Conservation (phyloP, 2,329 filamentous ascomycete species). For the Elsinoe batatas region DNA sequence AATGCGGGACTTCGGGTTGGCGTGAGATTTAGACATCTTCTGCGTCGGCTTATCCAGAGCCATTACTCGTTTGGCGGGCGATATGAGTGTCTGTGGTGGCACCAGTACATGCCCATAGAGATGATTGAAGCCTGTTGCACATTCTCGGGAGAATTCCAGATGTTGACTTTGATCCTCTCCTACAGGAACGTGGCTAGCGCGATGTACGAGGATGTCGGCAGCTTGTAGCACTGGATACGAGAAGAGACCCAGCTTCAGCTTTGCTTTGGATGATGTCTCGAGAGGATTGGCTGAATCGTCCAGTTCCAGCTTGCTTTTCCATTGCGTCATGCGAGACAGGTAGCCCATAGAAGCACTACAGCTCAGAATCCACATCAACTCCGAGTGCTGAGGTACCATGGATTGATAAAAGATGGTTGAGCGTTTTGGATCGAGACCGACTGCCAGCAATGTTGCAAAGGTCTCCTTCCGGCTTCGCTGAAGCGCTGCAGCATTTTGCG, state of each 20-base stretch:
- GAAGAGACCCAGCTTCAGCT: conserved; percentile 79
- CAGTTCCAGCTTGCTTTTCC: conserved; percentile 80
- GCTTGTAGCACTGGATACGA: conserved; percentile 94
- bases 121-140: conserved; percentile 79
- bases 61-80: conserved; percentile 80
- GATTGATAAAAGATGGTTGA: conserved; percentile 78
- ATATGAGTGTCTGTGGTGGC: conserved; percentile 53
- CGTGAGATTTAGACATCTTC: conserved; percentile 93
- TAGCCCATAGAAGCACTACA: conserved; percentile 88
- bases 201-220: conserved; percentile 82
- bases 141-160: conserved; percentile 81
- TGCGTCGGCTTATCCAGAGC: conserved; percentile 64
- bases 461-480: conserved; percentile 59
- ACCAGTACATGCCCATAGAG: conserved; percentile 55
- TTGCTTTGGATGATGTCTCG: conserved; percentile 41
- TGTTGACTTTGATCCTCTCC: conserved; percentile 94
- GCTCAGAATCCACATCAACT: conserved; percentile 95
- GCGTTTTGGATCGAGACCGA: conserved; percentile 70
- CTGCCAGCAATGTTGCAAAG: conserved; percentile 69
- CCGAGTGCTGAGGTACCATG: conserved; percentile 63
- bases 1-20: conserved; percentile 64
- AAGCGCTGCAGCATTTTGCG: conserved; percentile 55
- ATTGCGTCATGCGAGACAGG: conserved; percentile 97
- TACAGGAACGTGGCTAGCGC: conserved; percentile 87
- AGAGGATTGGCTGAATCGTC: conserved; percentile 48